Base-by-base conservation (phyloP, 768 basidiomycete genomes). In the Glaciozyma antarctica region DNA sequence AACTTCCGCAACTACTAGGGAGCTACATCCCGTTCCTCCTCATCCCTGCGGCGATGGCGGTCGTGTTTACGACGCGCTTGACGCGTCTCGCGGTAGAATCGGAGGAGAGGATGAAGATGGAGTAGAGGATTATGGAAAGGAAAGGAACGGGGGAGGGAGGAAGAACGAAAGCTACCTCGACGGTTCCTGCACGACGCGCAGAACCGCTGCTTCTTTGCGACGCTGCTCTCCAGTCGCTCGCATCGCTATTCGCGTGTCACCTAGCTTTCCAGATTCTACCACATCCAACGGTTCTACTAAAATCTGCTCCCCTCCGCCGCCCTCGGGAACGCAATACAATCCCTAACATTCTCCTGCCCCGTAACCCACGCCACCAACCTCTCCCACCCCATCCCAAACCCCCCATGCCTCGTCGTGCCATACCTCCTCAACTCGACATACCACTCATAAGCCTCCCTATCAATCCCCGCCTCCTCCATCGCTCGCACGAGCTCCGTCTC, bases 321-420 rank as follows among this genome's bases (percentile, higher is more conserved):
- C 65, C 94, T 79, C 1, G 93, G 93, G 81, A 95, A 90, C 8
- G 90, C 84, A 49, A 93, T 84, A 73, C 90, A 90, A 75, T 99
- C 95, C 65, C 88, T 80, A n/a, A 98, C 82, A 76, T 94, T 98
- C 65, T 87, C 86, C 53, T 89, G 80, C 0, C 91, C 92, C 24
- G 86, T 84, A 16, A 95, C 77, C 88, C 89, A 94, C 52, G 85
- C 83, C 22, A 98, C 80, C 24, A 95, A 79, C 66, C 95, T 80
- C 76, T 99, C 95, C 73, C 94, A 95, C 2, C 95, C 95, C 80
- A 98, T 81, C 8, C 95, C 95, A 77, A 91, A 98, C 21, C 95
- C 95, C 21, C 88, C 92, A 77, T 97, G 94, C 4, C 90, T 88
- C 24, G 88, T 86, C 22, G 86, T 86, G 15, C 95, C 95, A 72